Percentiles rank a stretch among this genome's conserved stretches.
Conservation (phyloP, 108 stramenopile species). For the Craspedostauros australis region DNA sequence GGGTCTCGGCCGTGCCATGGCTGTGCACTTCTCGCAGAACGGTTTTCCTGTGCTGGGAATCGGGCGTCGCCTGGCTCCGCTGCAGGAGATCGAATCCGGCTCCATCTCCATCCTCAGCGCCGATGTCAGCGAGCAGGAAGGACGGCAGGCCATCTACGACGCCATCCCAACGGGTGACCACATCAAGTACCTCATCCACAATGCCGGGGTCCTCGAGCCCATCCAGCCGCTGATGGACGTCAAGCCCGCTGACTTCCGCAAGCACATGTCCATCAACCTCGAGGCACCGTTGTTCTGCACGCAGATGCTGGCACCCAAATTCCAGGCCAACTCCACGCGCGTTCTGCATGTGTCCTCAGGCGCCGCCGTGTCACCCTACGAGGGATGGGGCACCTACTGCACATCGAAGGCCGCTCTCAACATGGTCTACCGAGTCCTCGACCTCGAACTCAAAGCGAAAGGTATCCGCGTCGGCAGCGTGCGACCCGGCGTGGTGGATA, state of each 20-base stretch:
- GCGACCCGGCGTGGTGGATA: slow-evolving; percentile 68
- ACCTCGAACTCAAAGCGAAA: slow-evolving; percentile 10
- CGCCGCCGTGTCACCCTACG: slow-evolving; percentile 33
- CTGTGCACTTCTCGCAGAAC: too few species aligned
- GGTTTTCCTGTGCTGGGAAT: too few species aligned
- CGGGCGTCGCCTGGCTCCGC: too few species aligned
- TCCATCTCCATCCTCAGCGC: too few species aligned
- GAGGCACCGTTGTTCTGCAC: slow-evolving; percentile 50
- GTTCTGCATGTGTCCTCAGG: slow-evolving; percentile 48
- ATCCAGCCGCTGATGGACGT: slow-evolving; percentile 38
- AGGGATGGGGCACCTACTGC: slow-evolving; percentile 65
- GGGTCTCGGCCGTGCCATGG: too few species aligned
- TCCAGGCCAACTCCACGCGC: slow-evolving; percentile 29
- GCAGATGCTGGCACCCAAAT: slow-evolving; percentile 43
- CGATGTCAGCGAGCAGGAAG: too few species aligned
- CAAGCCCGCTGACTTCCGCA: slow-evolving; percentile 2
- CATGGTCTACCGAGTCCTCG: slow-evolving; percentile 13
- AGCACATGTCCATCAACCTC: slow-evolving; percentile 25
- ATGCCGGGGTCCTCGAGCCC: slow-evolving; percentile 54
- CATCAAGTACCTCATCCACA: too few species aligned
- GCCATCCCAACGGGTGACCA: too few species aligned
- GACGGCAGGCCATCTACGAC: too few species aligned
- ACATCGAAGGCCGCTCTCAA: slow-evolving; percentile 60
- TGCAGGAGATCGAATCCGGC: too few species aligned
- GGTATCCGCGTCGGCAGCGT: slow-evolving; percentile 20